Conservation (phyloP, 108 stramenopile genomes). For the Cylindrotheca fusiformis region DNA sequence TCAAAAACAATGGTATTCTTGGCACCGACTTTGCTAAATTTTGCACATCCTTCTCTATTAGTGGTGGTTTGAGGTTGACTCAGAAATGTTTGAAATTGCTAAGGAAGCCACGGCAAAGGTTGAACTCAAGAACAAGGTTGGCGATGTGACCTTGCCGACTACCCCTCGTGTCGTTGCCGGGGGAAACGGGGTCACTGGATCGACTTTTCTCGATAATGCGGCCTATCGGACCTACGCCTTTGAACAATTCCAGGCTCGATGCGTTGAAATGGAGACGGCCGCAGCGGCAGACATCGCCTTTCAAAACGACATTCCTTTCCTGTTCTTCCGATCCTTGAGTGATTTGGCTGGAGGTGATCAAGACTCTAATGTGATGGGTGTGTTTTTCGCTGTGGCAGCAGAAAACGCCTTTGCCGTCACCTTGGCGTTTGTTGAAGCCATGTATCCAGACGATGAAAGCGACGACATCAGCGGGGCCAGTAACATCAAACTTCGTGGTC, state of each 20-base stretch:
- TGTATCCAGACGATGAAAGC: conserved; percentile 1
- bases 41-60: neutral
- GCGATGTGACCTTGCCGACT: neutral
- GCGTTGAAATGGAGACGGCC: conserved; percentile 14
- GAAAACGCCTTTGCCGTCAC: conserved; percentile 3
- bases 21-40: neutral
- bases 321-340: conserved; percentile 9
- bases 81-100: conserved; percentile 1
- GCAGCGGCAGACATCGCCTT: conserved; percentile 6
- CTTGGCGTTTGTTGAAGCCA: neutral
- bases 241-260: conserved; percentile 3
- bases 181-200: conserved; percentile 5
- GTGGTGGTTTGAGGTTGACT: conserved; percentile 6
- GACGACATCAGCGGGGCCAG: no score
- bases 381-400: conserved; percentile 9
- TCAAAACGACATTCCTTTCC: conserved; percentile 1
- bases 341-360: conserved; percentile 8
- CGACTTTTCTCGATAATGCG: conserved; percentile 8
- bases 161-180: conserved; percentile 1
- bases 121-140: neutral
- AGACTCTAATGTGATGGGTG: conserved; percentile 11
- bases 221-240: conserved; percentile 5
- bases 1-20: neutral
- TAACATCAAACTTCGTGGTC: no score
- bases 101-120: neutral